These are phyloP conservation scores for Fusarium albosuccineum DNA, from an alignment of 2,329 filamentous ascomycete species.

Conservation along the genomic window DNA sequence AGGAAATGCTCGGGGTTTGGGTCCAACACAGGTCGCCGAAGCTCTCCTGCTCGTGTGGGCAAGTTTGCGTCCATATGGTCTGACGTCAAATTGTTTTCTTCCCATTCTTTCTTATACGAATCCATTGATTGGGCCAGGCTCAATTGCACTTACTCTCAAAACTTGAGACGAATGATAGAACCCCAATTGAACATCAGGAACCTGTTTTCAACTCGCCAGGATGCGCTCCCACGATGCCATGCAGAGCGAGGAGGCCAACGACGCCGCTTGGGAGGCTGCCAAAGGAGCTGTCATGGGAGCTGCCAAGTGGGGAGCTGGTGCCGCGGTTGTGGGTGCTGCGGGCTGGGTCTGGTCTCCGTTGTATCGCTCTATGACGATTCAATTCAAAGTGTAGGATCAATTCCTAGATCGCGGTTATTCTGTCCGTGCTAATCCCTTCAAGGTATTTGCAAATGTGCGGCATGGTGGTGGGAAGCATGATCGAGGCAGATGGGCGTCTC, in stretches of 20 bases:
- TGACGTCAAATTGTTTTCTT: constrained; percentile 26
- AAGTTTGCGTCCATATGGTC: constrained; percentile 29
- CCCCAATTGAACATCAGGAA: not conserved
- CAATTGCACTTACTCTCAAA: too few relatives aligned
- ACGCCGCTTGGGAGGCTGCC: constrained; percentile 78
- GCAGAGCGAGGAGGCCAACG: constrained; percentile 74
- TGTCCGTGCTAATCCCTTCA: constrained; percentile 20
- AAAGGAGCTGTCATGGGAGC: constrained; percentile 76
- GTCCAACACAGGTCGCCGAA: constrained; percentile 2
- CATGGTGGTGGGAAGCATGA: constrained; percentile 83
- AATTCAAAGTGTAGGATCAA: constrained; percentile 79
- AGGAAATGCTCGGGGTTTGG: constrained; percentile 33
- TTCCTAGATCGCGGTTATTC: not conserved
- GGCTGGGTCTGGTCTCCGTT: constrained; percentile 77
- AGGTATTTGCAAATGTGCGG: constrained; percentile 88
- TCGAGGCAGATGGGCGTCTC: constrained; percentile 79
- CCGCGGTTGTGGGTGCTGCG: constrained; percentile 70
- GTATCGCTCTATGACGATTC: constrained; percentile 78
- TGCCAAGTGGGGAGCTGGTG: constrained; percentile 78
- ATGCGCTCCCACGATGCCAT: constrained; percentile 61
- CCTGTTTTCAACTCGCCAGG: constrained; percentile 17
- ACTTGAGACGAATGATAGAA: not conserved
- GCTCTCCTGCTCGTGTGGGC: constrained; percentile 23
- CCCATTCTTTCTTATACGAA: constrained; percentile 1
- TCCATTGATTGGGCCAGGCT: not conserved